A percentile compares a stretch with the other conserved stretches of the same genome.
Evolutionary conservation across 2,329 filamentous ascomycete genomes (phyloP).

Genomic region (Incumbomyces delicatus): DNA sequence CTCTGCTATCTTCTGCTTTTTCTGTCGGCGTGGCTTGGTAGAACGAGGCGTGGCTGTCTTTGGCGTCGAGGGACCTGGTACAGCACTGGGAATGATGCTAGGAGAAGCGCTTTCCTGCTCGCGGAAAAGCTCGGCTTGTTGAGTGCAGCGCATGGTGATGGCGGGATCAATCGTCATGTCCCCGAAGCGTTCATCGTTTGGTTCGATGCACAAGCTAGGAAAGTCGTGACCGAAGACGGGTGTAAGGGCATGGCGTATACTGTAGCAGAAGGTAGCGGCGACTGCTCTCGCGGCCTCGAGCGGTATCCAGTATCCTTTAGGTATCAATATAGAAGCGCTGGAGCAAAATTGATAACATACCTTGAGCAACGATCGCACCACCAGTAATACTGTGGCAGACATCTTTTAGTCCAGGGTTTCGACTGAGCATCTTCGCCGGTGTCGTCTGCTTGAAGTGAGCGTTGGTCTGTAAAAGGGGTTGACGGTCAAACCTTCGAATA

Average conservation of each 20-base stretch:
- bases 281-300: conserved; percentile 76
- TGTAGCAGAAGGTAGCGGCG: conserved; percentile 79
- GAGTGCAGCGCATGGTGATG: conserved; percentile 45
- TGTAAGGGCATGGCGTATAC: conserved; percentile 74
- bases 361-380: conserved; percentile 81
- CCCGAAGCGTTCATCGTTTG: conserved; percentile 53
- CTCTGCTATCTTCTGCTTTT: conserved; percentile 20
- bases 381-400: conserved; percentile 93
- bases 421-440: conserved; percentile 69
- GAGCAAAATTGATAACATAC: conserved; percentile 35
- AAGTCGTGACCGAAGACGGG: conserved; percentile 85
- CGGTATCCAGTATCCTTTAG: conserved; percentile 88
- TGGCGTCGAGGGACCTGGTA: neutral
- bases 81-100: neutral
- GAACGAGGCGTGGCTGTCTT: neutral
- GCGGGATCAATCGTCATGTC: conserved; percentile 55
- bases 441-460: conserved; percentile 54
- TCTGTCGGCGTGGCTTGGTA: conserved; percentile 11
- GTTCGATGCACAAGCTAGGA: conserved; percentile 57
- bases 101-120: conserved; percentile 22
- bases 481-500: conserved; percentile 64
- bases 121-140: conserved; percentile 26
- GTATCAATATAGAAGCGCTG: conserved; percentile 8
- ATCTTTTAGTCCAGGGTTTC: conserved; percentile 74
- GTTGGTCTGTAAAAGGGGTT: neutral